Base-by-base conservation (phyloP, 1,139 yeast genomes). In the Yamadazyma membranifaciens region DNA sequence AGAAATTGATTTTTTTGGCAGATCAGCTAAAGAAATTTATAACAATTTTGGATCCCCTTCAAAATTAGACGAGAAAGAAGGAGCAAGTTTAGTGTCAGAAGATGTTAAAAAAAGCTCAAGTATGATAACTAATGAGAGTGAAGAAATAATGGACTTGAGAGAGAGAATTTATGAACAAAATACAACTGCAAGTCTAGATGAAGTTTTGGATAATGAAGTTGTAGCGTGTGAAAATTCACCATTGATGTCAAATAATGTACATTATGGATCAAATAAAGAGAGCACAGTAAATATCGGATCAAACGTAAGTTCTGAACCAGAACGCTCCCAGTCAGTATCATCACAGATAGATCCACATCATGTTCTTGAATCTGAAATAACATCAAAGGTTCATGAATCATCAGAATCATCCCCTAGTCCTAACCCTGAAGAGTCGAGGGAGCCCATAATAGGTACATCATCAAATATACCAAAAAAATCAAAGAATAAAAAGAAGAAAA, bases 1-100 rank as follows among this genome's bases (percentile, higher is more conserved):
- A 12, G 85, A 81, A 50, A 69, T 78, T 35, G 83, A 81, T 32
- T 83, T 83, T 51, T 82, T 83, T 54, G 87, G 87, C 3, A 55
- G 76, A 42, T 55, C 70, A 2, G 44, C 54, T 2, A 47, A 45
- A 30, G 57, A 55, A 17, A 34, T 46, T 13, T 40, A 45, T 22
- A 44, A 45, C 11, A 42, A 49, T 16, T 43, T 50, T 9, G 67
- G 67, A 7, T 48, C 62, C 17, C 58, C 65, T 33, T 48, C 60
- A 22, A 51, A 28, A 9, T 33, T 45, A 13, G 34, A 40, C 25
- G 52, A 45, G 26, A 49, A 49, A 20, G 47, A 43, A 15, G 50
- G 47, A 7, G 51, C 47, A 4, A 47, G 42, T 3, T 49, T 42
- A 14, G 43, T 44, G 15, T 49, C 51, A 34, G 55, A 37, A 30